These are phyloP conservation scores for Boletus coccyginus DNA, from an alignment of 768 basidiomycete species.

Conservation along the genomic window DNA sequence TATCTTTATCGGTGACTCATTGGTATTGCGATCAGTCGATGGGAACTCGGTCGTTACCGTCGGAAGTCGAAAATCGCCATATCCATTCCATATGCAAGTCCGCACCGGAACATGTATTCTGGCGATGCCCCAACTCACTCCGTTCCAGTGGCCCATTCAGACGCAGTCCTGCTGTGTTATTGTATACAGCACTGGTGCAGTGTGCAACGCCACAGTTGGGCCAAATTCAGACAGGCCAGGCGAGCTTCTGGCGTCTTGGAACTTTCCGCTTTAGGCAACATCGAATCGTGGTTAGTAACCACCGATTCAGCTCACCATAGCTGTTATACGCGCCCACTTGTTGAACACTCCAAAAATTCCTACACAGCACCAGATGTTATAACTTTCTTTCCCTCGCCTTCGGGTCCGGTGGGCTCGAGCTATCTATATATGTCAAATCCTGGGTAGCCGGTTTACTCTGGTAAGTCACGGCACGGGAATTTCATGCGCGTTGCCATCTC, in stretches of 20 bases:
- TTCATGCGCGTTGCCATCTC: slow-evolving; percentile 6
- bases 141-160: neutral
- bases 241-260: neutral
- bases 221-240: neutral
- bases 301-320: neutral
- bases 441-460: neutral
- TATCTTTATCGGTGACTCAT: too few relatives aligned
- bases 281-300: neutral
- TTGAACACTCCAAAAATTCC: neutral
- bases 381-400: neutral
- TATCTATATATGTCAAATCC: neutral
- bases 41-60: neutral
- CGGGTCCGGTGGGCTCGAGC: neutral
- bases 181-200: slow-evolving; percentile 9
- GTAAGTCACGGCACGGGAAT: neutral
- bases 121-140: slow-evolving; percentile 6
- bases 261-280: slow-evolving; percentile 11
- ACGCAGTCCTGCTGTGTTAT: slow-evolving; percentile 17
- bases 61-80: slow-evolving; percentile 15
- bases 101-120: slow-evolving; percentile 6
- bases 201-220: slow-evolving; percentile 3
- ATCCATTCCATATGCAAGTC: neutral
- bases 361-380: neutral
- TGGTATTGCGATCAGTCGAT: neutral
- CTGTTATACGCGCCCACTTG: neutral